Evolutionary conservation across 441 rosid genomes (phyloP), one percentile per base, ranked within the genome.

Genomic region (Kokia cookei): DNA sequence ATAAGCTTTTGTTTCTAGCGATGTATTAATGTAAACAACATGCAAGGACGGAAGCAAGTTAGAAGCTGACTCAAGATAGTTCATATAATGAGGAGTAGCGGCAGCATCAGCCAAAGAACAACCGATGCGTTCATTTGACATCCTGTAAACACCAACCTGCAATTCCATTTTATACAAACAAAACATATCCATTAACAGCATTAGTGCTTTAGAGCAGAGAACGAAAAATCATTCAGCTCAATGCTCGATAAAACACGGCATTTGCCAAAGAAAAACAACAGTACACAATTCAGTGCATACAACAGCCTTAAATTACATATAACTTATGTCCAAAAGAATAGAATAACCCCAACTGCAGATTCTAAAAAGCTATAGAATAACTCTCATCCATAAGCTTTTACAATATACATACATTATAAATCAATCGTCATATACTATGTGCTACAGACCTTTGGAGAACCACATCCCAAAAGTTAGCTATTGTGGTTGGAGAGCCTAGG

Each of bases 41-140:
- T 93, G 99, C 88, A 92, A 80, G 24, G 97, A 90, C 75, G 93
- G 96, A 7, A 86, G 75, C 51, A 83, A 77, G 51, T 17, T 72
- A 67, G 96, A 96, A 82, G 98, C 98, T 65, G 78, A 73, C 80
- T 84, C 83, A 58, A 93, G 96, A 88, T 91, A 96, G 64, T 79
- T 86, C 84, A 90, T 87, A 76, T 96, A 96, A 82, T 84, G 85
- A 75, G 97, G 93, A 80, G 91, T 78, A 69, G 94, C 82, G 24
- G 99, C 99, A 77, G 98, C 97, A 85, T 93, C 99, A 53, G 99
- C 98, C 80, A 96, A 82, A 11, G 98, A 96, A 89, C 99, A 93
- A 79, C 99, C 88, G 43, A 96, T 96, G 15, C 81, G 88, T 74
- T 92, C 99, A 48, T 87, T 77, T 26, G 98, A 93, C 98, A 96